phyloP scores from a whole-genome alignment of 371 early-diverging fungal species.

The Entomophthora muscae region DNA sequence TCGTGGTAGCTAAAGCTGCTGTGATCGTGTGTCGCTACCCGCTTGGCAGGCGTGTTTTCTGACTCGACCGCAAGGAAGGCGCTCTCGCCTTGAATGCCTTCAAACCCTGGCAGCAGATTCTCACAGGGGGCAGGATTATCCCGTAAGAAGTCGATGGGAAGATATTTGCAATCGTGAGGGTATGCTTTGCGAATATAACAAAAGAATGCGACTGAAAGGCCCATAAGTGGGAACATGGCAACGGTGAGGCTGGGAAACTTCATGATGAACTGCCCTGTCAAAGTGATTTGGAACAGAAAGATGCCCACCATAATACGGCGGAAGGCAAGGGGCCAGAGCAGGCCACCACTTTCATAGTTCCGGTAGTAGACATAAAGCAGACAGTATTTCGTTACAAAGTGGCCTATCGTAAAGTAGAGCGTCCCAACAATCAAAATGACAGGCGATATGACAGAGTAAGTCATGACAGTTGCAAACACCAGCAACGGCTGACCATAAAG shows the following conservation, averaged over 20 bases:
- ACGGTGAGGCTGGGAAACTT: constrained; percentile 25
- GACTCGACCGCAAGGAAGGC: background rate
- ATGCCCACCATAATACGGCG: constrained; percentile 56
- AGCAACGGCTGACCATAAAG: constrained; percentile 55
- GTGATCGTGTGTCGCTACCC: background rate
- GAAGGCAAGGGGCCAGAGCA: constrained; percentile 56
- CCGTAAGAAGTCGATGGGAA: constrained; percentile 16
- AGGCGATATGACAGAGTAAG: constrained; percentile 79
- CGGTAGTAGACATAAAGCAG: constrained; percentile 65
- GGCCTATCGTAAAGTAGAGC: constrained; percentile 53
- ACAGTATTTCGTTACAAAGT: constrained; percentile 58
- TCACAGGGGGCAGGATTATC: background rate
- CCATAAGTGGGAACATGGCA: constrained; percentile 25
- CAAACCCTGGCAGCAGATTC: background rate
- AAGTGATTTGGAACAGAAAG: constrained; percentile 64
- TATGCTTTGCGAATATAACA: constrained; percentile 28
- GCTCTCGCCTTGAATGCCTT: background rate
- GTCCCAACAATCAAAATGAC: constrained; percentile 60
- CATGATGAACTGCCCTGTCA: constrained; percentile 54
- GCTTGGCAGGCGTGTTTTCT: background rate
- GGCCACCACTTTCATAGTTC: constrained; percentile 61
- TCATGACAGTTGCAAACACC: constrained; percentile 59
- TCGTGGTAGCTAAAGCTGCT: background rate
- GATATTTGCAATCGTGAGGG: constrained; percentile 24
- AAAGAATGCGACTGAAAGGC: constrained; percentile 29